These are phyloP conservation scores for Cucurbitaria berberidis DNA, from an alignment of 2,329 filamentous ascomycete genomes.

Conservation along the genomic window DNA sequence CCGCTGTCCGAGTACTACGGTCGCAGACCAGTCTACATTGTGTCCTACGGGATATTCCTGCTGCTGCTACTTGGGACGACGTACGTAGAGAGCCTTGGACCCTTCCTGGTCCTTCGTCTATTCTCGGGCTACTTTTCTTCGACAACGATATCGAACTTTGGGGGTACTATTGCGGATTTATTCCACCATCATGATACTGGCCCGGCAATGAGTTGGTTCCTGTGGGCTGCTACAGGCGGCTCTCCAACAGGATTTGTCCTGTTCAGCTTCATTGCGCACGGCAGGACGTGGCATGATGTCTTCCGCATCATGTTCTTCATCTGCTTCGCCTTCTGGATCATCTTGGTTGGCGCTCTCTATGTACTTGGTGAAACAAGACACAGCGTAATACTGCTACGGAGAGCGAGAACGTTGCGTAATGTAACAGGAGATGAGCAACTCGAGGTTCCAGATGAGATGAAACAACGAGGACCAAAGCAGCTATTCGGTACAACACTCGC, in stretches of 20 bases:
- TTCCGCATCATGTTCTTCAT: slow-evolving; percentile 57
- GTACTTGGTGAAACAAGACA: slow-evolving; percentile 54
- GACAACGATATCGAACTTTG: slow-evolving; percentile 50
- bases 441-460: slow-evolving; percentile 48
- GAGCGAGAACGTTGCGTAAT: slow-evolving; percentile 40
- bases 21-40: slow-evolving; percentile 52
- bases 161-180: slow-evolving; percentile 56
- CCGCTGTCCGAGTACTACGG: slow-evolving; percentile 51
- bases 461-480: slow-evolving; percentile 47
- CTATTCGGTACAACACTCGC: slow-evolving; percentile 53
- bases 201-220: slow-evolving; percentile 51
- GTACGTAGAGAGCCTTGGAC: slow-evolving; percentile 49
- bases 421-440: slow-evolving; percentile 32
- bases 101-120: slow-evolving; percentile 53
- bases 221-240: slow-evolving; percentile 57
- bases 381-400: slow-evolving; percentile 51
- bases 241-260: slow-evolving; percentile 56
- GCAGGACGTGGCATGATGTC: slow-evolving; percentile 52
- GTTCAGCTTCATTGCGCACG: slow-evolving; percentile 54
- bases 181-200: slow-evolving; percentile 52
- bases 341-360: slow-evolving; percentile 49
- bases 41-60: slow-evolving; percentile 53
- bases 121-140: slow-evolving; percentile 55
- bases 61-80: slow-evolving; percentile 53
- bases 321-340: slow-evolving; percentile 52